Base-by-base conservation (phyloP, 371 early-diverging fungal genomes). In the Smittium culicis region DNA sequence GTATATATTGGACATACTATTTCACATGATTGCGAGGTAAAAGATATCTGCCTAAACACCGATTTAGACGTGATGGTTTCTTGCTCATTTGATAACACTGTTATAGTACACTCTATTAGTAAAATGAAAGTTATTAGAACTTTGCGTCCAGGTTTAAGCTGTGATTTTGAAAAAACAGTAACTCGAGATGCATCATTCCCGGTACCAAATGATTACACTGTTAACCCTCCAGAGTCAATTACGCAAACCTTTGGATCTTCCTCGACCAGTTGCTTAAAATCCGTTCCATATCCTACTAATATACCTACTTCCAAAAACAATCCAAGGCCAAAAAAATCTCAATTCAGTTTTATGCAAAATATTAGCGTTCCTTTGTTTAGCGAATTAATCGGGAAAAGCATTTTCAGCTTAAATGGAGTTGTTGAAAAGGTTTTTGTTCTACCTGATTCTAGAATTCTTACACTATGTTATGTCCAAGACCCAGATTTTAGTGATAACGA, bases 71-170 rank as follows among this genome's bases (percentile, higher is more conserved):
- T 57, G 5, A 14, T 57, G 14, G 57, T 57, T 57, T 57, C 57
- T 16, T 57, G 57, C 25, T 57, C 57, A 16, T 25, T 57, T n/a
- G 57, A 57, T 25, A 27, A 27, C 14, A 57, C 57, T 8, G 25
- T 57, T 57, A 25, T 57, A 57, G 27, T 57, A 11, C 27, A 27
- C 27, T 57, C 57, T 3, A 16, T 57, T 20, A n/a, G n/a, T n/a
- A 27, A 57, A 57, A 57, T n/a, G 27, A n/a, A 14, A 25, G 57
- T 57, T n/a, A 57, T 57, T 57, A 14, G 57, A n/a, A 57, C 57
- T 57, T n/a, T 57, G 14, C 11, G 57, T 11, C 57, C 57, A 3
- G 25, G 27, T 57, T n/a, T 27, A 16, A 57, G 27, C 27, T 5
- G 3, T 20, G 57, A 57, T 16, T 20, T 25, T 57, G 3, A 5